phyloP scores from a whole-genome alignment of 441 rosid species.

The Sinapis alba region DNA sequence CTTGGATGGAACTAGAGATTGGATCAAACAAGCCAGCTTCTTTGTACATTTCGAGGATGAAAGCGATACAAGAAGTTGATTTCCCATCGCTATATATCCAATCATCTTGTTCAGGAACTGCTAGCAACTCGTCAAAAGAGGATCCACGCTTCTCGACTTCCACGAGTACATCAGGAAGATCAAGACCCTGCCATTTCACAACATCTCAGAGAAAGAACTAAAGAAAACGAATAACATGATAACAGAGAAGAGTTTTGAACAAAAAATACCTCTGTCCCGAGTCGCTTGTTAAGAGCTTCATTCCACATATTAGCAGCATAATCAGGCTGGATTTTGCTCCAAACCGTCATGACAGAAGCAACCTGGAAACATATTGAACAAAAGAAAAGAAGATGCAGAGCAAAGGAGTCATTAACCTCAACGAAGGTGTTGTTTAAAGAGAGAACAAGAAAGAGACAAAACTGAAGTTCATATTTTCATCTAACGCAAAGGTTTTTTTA shows the following conservation, averaged over 20 bases:
- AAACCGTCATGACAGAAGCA: slow-evolving; percentile 95
- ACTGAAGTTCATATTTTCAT: neutral
- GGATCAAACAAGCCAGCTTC: slow-evolving; percentile 90
- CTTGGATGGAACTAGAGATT: slow-evolving; percentile 68
- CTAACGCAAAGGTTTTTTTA: neutral
- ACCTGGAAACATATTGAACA: slow-evolving; percentile 53
- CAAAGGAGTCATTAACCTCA: slow-evolving; percentile 2
- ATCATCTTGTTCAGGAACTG: slow-evolving; percentile 91
- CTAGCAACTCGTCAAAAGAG: slow-evolving; percentile 77
- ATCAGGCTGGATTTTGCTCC: slow-evolving; percentile 85
- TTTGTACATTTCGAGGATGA: slow-evolving; percentile 90
- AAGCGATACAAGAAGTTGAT: slow-evolving; percentile 92
- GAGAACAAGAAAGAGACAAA: neutral
- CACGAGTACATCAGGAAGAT: slow-evolving; percentile 78
- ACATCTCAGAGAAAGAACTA: slow-evolving; percentile 21
- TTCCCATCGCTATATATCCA: slow-evolving; percentile 93
- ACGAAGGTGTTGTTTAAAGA: neutral
- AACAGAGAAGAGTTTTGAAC: neutral
- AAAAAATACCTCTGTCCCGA: slow-evolving; percentile 88
- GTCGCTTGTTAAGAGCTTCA: slow-evolving; percentile 93
- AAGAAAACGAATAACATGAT: neutral
- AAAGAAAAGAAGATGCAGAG: slow-evolving; percentile 20
- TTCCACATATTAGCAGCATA: slow-evolving; percentile 98
- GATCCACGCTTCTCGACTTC: slow-evolving; percentile 88
- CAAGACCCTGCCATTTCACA: slow-evolving; percentile 57